A percentile compares a stretch with the other conserved stretches of the same genome.
phyloP scores from a whole-genome alignment of 2,329 filamentous ascomycete genomes.

The Claviceps humidiphila region DNA sequence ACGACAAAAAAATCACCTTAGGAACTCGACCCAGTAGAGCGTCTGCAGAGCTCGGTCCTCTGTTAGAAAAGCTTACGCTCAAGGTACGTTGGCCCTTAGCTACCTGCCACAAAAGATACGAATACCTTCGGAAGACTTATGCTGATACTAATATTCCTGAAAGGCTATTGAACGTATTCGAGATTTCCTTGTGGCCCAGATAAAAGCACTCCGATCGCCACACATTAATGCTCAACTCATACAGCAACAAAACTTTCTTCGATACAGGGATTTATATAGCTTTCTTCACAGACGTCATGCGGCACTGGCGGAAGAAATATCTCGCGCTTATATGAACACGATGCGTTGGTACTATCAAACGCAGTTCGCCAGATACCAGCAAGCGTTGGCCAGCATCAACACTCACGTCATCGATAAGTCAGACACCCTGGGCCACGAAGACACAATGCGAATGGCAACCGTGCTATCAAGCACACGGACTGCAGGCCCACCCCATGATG shows the following conservation, averaged over 20 bases:
- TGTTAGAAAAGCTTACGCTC: slow-evolving; percentile 70
- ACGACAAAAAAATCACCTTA: slow-evolving; percentile 50
- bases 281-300: slow-evolving; percentile 77
- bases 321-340: slow-evolving; percentile 89
- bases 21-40: slow-evolving; percentile 57
- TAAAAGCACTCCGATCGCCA: slow-evolving; percentile 84
- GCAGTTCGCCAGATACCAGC: slow-evolving; percentile 79
- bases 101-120: not conserved
- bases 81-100: slow-evolving; percentile 40
- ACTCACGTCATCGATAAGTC: slow-evolving; percentile 71
- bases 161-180: slow-evolving; percentile 85
- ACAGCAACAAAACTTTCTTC: slow-evolving; percentile 81
- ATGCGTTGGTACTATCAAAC: slow-evolving; percentile 98
- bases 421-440: slow-evolving; percentile 71
- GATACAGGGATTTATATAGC: slow-evolving; percentile 74
- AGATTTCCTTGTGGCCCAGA: slow-evolving; percentile 86
- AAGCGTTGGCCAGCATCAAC: slow-evolving; percentile 71
- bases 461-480: slow-evolving; percentile 35
- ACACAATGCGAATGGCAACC: slow-evolving; percentile 50
- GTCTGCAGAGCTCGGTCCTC: slow-evolving; percentile 67
- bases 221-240: slow-evolving; percentile 97
- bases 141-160: slow-evolving; percentile 3
- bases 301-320: slow-evolving; percentile 77
- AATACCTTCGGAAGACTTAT: not conserved
- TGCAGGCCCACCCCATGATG: slow-evolving; percentile 57